phyloP scores from a whole-genome alignment of 352 stramenopile genomes.

The Phytophthora crassamura region DNA sequence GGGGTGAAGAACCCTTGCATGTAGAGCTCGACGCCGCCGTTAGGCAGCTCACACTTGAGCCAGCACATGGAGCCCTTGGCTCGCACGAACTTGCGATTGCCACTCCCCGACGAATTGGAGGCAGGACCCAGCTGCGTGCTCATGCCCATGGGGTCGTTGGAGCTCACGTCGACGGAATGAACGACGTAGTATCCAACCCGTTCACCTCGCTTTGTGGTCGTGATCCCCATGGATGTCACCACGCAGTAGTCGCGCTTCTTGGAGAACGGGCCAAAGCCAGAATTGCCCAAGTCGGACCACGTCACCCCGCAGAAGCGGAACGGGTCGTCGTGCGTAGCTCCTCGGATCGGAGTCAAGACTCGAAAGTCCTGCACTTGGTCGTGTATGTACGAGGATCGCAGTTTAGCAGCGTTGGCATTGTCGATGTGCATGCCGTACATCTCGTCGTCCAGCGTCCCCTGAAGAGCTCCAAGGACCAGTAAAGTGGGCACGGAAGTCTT shows the following conservation, averaged over 20 bases:
- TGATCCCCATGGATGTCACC: constrained; percentile 41
- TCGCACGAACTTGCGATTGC: constrained; percentile 27
- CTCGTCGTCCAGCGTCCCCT: constrained; percentile 64
- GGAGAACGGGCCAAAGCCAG: constrained; percentile 30
- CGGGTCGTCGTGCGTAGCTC: constrained; percentile 34
- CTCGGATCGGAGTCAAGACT: constrained; percentile 39
- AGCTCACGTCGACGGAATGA: constrained; percentile 47
- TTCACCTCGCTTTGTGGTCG: constrained; percentile 34
- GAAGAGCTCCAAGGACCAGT: constrained; percentile 46
- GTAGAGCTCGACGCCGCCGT: constrained; percentile 44
- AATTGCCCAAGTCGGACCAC: constrained; percentile 44
- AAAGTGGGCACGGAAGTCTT: constrained; percentile 39
- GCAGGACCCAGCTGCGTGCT: constrained; percentile 27
- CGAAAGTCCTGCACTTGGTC: constrained; percentile 53
- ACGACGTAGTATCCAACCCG: constrained; percentile 48
- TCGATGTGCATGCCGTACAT: constrained; percentile 59
- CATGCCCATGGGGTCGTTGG: constrained; percentile 18
- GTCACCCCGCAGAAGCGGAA: constrained; percentile 47
- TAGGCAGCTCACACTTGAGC: constrained; percentile 49
- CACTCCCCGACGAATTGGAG: neutral
- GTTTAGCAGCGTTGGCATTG: constrained; percentile 34
- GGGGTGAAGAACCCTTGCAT: constrained; percentile 50
- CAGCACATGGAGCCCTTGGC: constrained; percentile 48
- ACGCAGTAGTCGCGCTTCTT: constrained; percentile 44
- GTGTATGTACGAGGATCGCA: constrained; percentile 49